phyloP scores from a whole-genome alignment of 2,329 filamentous ascomycete species.

The Talaromyces sp. region DNA sequence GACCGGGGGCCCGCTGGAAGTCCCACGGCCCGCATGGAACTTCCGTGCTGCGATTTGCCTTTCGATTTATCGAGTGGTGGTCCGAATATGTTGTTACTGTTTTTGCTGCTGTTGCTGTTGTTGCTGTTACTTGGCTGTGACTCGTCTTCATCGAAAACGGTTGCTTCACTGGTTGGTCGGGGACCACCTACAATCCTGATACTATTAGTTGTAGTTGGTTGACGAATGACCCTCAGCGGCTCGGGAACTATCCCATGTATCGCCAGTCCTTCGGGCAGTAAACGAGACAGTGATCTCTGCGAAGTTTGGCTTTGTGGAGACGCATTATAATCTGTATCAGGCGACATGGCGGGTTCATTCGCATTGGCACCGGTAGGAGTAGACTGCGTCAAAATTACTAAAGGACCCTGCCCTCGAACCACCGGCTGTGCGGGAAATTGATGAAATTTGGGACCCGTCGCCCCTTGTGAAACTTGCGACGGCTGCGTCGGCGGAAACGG shows the following conservation, averaged over 20 bases:
- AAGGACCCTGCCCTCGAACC: not conserved
- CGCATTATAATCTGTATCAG: slow-evolving; percentile 22
- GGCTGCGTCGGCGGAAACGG: not conserved
- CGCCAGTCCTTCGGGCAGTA: slow-evolving; percentile 28
- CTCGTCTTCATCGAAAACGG: slow-evolving; percentile 37
- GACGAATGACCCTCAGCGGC: slow-evolving; percentile 31
- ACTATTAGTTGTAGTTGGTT: slow-evolving; percentile 5
- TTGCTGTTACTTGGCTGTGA: slow-evolving; percentile 17
- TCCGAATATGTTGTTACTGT: slow-evolving; percentile 17
- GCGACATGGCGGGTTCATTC: slow-evolving; percentile 19
- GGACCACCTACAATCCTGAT: not conserved
- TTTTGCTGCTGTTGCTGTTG: slow-evolving; percentile 19
- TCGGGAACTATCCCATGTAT: slow-evolving; percentile 32
- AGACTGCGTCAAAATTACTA: not conserved
- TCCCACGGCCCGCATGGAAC: slow-evolving; percentile 17
- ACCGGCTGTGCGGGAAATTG: slow-evolving; percentile 17
- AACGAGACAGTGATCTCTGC: slow-evolving; percentile 33
- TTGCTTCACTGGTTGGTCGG: slow-evolving; percentile 29
- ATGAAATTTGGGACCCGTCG: slow-evolving; percentile 6
- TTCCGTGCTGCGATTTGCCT: not conserved
- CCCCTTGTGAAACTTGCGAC: not conserved
- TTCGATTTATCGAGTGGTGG: slow-evolving; percentile 12
- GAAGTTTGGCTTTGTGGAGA: slow-evolving; percentile 31
- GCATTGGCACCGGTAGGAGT: slow-evolving; percentile 24
- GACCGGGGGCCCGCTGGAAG: slow-evolving; percentile 35